Base-by-base conservation (phyloP, 176 grass and related monocot species). In the Raddia distichophylla region DNA sequence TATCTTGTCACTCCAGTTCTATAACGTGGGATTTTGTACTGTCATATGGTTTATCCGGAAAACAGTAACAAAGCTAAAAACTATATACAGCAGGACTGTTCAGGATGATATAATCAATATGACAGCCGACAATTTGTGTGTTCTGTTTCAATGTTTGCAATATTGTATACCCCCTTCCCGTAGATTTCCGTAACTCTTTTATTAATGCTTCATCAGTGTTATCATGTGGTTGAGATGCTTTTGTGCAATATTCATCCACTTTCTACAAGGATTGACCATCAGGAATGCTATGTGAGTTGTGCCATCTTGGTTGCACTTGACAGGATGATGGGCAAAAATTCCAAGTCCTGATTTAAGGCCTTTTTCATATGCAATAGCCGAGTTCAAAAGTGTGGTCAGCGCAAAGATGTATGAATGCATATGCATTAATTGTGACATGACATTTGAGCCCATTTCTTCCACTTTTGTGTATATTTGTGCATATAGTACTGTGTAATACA, bases 41-140 rank as follows among this genome's bases (percentile, higher is more conserved):
- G 6, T 79, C 60, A 60, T 89, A 83, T 48, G 64, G 42, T 64
- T 71, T 64, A 75, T 84, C 47, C 71, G 56, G 20, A 76, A 48
- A 48, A 44, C 64, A 61, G 19, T 37, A 75, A 60, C 45, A 68
- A 33, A 13, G 80, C 27, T 73, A 45, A 56, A 71, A 73, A 65
- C 7, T 15, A 20, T n/a, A 64, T 47, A 50, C 74, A 69, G 55
- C 12, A 66, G 60, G 8, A 52, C 57, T 53, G 32, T 69, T 53
- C 46, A 63, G 27, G 71, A 69, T 2, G 54, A 53, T 22, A 73
- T 70, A 34, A 45, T 75, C 56, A 19, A 67, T 69, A 60, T 50
- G 57, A 69, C 19, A 70, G 37, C 17, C 52, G 40, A 80, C 43
- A 76, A 57, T 18, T 71, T 47, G 46, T 40, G 63, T 62, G 40